Conservation (phyloP, 768 basidiomycete species). For the Boletus rex-veris region DNA sequence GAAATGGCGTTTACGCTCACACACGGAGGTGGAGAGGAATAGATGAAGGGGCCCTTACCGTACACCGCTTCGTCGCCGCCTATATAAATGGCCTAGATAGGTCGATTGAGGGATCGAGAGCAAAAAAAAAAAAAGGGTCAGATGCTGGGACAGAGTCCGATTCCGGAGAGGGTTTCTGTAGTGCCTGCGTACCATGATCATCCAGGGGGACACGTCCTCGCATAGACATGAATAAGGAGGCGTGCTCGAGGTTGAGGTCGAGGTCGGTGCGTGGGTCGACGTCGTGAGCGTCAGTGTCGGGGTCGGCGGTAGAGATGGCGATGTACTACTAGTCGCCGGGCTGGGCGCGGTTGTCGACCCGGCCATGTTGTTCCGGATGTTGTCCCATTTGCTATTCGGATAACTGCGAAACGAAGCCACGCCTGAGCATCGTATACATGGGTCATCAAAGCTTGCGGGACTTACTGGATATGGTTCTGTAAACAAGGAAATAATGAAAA, state of each 20-base stretch:
- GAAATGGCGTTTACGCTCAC: not conserved
- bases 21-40: too few species aligned
- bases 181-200: conserved; percentile 19
- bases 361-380: conserved; percentile 63
- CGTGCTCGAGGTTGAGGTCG: not conserved
- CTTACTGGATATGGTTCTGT: conserved; percentile 59
- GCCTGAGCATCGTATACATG: not conserved
- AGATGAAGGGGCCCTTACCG: conserved; percentile 26
- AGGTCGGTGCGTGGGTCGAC: conserved; percentile 6
- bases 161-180: too few species aligned
- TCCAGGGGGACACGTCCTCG: conserved; percentile 42
- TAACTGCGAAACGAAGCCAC: conserved; percentile 36
- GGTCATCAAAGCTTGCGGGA: not conserved
- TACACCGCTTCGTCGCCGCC: conserved; percentile 42
- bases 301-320: not conserved
- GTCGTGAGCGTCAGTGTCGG: not conserved
- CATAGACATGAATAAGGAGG: conserved; percentile 34
- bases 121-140: too few species aligned
- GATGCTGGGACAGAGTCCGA: too few species aligned
- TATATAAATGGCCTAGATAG: conserved; percentile 26
- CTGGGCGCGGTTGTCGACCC: conserved; percentile 18
- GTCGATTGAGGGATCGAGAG: not conserved
- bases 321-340: conserved; percentile 14
- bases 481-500: not conserved
- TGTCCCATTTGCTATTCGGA: conserved; percentile 69